A percentile compares a stretch with the other conserved stretches of the same genome.
These are phyloP conservation scores for Umbilicus rupestris DNA, from an alignment of 164 flowering plant genomes.

Conservation along the genomic window DNA sequence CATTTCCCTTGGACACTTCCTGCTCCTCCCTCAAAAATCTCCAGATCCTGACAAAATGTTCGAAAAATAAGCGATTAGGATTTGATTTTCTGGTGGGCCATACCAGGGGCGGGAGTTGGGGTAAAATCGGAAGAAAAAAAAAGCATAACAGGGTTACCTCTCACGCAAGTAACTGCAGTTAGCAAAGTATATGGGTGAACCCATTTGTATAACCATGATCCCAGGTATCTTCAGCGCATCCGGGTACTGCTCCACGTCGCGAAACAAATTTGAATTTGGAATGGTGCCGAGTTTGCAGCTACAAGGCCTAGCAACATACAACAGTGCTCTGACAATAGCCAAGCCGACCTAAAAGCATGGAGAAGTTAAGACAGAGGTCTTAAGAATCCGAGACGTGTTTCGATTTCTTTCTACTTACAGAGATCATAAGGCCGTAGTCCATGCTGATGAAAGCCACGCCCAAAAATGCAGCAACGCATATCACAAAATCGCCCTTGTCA, in stretches of 20 bases:
- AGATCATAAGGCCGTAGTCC: slow-evolving; percentile 63
- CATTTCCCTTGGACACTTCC: slow-evolving; percentile 7
- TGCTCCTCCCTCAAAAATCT: slow-evolving; percentile 59
- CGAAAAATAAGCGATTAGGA: neutral
- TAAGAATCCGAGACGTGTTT: neutral
- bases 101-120: no score
- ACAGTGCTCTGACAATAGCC: slow-evolving; percentile 44
- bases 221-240: slow-evolving; percentile 29
- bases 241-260: slow-evolving; percentile 66
- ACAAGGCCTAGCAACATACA: slow-evolving; percentile 70
- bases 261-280: slow-evolving; percentile 34
- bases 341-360: slow-evolving; percentile 41
- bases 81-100: neutral
- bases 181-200: slow-evolving; percentile 71
- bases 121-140: no score
- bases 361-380: neutral
- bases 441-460: slow-evolving; percentile 71
- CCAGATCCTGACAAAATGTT: slow-evolving; percentile 27
- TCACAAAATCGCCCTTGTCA: slow-evolving; percentile 74
- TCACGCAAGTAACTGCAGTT: slow-evolving; percentile 52
- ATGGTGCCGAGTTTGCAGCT: slow-evolving; percentile 56
- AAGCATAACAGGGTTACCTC: no score
- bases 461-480: slow-evolving; percentile 61
- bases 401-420: slow-evolving; percentile 30
- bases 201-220: slow-evolving; percentile 47